Conservation (phyloP, 352 stramenopile species). For the Phytophthora cactorum region DNA sequence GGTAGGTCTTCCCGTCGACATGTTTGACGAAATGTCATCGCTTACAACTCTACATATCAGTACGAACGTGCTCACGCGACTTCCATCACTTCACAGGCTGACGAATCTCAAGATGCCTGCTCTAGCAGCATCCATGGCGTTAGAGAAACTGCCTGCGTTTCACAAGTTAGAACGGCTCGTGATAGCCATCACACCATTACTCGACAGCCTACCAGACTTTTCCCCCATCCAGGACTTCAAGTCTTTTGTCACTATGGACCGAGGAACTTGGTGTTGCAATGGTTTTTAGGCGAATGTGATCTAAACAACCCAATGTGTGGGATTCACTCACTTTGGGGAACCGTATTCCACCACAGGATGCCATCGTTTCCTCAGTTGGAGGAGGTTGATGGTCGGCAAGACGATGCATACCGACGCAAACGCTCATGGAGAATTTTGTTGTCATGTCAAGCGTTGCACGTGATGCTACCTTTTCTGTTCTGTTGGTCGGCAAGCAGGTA, state of each 20-base stretch:
- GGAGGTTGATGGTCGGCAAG: not conserved
- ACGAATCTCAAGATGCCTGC: too few relatives aligned
- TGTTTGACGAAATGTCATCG: too few relatives aligned
- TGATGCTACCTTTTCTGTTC: not conserved
- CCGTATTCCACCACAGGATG: not conserved
- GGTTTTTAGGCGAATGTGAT: conserved; percentile 14
- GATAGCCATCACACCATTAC: conserved; percentile 1
- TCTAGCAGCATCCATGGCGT: too few relatives aligned
- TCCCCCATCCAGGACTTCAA: not conserved
- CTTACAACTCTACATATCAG: too few relatives aligned
- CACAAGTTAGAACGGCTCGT: conserved; percentile 29
- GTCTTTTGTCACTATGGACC: conserved; percentile 10
- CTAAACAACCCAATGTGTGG: conserved; percentile 4
- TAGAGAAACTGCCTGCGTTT: conserved; percentile 19
- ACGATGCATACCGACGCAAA: not conserved
- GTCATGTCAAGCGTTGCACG: not conserved
- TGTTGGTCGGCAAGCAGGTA: conserved; percentile 5
- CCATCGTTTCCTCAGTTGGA: conserved; percentile 8
- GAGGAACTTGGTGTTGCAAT: conserved; percentile 15
- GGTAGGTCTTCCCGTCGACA: not conserved
- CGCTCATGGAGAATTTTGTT: not conserved
- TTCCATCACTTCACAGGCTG: too few relatives aligned
- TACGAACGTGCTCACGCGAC: too few relatives aligned
- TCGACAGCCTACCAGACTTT: conserved; percentile 17
- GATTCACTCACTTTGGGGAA: conserved; percentile 11